phyloP scores from a whole-genome alignment of 2,329 filamentous ascomycete species.

The Diplodia seriata region DNA sequence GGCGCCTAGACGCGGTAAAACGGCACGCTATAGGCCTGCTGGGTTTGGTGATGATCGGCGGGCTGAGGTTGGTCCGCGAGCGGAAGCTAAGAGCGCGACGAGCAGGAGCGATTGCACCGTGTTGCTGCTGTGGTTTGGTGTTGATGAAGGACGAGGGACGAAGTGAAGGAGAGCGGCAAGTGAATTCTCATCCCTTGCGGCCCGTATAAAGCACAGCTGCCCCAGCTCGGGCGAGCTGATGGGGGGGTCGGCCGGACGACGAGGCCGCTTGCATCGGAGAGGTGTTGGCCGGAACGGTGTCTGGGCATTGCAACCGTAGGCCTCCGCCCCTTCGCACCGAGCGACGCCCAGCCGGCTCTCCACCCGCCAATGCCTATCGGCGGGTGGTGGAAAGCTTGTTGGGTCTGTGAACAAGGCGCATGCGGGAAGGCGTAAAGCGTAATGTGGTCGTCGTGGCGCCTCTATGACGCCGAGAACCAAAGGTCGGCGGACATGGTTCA shows the following conservation, averaged over 20 bases:
- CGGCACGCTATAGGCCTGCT: not conserved
- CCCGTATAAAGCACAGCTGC: not conserved
- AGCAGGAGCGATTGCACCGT: not conserved
- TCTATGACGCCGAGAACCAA: slow-evolving; percentile 20
- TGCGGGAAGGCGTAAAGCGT: not conserved
- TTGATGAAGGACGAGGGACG: not conserved
- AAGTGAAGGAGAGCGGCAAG: not conserved
- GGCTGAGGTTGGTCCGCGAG: not conserved
- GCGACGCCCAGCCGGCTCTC: slow-evolving; percentile 13
- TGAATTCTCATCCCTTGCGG: not conserved
- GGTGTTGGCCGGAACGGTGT: not conserved
- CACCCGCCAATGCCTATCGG: slow-evolving; percentile 11
- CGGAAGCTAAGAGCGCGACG: not conserved
- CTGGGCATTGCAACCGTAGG: not conserved
- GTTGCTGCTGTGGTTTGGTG: not conserved
- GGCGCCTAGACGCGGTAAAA: not conserved
- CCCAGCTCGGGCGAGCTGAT: not conserved
- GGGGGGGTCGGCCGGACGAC: not conserved
- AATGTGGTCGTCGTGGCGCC: not conserved
- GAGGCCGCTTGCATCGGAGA: not conserved
- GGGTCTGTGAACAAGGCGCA: not conserved
- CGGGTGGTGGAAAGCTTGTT: slow-evolving; percentile 7
- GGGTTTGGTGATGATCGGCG: not conserved
- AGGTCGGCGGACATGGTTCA: not conserved
- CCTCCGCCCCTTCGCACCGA: not conserved